These are phyloP conservation scores for Colletotrichum karsti DNA, from an alignment of 2,329 filamentous ascomycete genomes.

Conservation along the genomic window DNA sequence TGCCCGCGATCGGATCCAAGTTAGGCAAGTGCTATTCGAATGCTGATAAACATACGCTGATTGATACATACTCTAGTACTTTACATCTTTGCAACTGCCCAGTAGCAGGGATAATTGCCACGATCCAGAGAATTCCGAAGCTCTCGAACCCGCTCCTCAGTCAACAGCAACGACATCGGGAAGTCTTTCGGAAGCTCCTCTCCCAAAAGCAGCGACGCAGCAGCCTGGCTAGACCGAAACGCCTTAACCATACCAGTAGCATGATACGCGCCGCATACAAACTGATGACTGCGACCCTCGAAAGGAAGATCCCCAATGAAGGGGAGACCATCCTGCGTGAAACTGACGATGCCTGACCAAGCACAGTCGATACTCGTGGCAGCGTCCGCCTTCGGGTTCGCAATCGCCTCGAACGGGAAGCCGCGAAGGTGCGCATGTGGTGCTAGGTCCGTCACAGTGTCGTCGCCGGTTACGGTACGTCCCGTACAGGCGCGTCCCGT, in stretches of 20 bases:
- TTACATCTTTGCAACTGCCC: not conserved
- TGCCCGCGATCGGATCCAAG: too few relatives aligned
- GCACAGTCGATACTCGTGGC: not conserved
- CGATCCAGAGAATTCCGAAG: not conserved
- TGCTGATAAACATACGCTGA: too few relatives aligned
- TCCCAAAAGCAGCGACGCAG: not conserved
- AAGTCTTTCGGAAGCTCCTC: not conserved
- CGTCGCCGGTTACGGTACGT: conserved; percentile 26
- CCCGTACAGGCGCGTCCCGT: conserved; percentile 31
- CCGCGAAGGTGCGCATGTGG: not conserved
- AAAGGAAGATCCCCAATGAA: not conserved
- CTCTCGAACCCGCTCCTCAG: not conserved
- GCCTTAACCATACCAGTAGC: not conserved
- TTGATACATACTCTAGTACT: too few relatives aligned
- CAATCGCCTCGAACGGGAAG: not conserved
- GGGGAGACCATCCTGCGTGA: not conserved
- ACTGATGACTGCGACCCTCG: not conserved
- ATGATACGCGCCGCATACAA: not conserved
- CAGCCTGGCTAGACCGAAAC: not conserved
- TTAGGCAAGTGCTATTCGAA: too few relatives aligned
- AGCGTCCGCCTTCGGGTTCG: not conserved
- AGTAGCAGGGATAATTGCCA: not conserved
- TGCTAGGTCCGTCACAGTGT: conserved; percentile 3
- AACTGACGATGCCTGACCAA: not conserved
- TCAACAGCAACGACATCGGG: not conserved